These are phyloP conservation scores for Microsporum audouinii DNA, from an alignment of 2,329 filamentous ascomycete species.

Conservation along the genomic window DNA sequence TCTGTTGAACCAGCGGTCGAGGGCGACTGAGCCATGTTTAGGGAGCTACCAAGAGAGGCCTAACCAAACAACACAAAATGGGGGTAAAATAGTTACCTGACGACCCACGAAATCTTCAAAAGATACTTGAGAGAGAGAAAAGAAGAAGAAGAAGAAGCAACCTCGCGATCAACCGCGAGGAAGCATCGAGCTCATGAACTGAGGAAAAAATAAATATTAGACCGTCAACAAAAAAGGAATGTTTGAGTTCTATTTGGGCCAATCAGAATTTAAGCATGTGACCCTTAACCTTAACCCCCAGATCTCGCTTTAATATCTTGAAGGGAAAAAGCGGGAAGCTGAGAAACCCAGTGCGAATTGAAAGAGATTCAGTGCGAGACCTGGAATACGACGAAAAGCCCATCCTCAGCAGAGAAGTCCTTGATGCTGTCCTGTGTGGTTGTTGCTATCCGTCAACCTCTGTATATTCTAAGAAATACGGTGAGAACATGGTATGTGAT, in stretches of 20 bases:
- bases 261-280: background rate
- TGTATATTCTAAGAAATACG: too few species aligned
- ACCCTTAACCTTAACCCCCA: background rate
- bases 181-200: background rate
- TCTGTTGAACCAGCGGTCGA: background rate
- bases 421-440: too few species aligned
- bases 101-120: background rate
- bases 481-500: too few species aligned
- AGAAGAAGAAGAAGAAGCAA: background rate
- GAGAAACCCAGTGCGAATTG: background rate
- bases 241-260: background rate
- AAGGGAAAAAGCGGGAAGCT: background rate
- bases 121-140: background rate
- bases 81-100: background rate
- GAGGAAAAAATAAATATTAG: background rate
- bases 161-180: constrained; percentile 5
- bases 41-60: background rate
- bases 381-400: too few species aligned
- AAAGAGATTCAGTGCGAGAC: too few species aligned
- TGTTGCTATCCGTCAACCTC: too few species aligned
- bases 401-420: too few species aligned
- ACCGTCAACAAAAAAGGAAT: background rate
- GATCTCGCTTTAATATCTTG: background rate
- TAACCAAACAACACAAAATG: too few species aligned
- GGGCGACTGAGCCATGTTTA: background rate